Evolutionary conservation across 2,329 filamentous ascomycete genomes (phyloP), one percentile per base, ranked within the genome.

Genomic region (Sordariomycetes sp.): DNA sequence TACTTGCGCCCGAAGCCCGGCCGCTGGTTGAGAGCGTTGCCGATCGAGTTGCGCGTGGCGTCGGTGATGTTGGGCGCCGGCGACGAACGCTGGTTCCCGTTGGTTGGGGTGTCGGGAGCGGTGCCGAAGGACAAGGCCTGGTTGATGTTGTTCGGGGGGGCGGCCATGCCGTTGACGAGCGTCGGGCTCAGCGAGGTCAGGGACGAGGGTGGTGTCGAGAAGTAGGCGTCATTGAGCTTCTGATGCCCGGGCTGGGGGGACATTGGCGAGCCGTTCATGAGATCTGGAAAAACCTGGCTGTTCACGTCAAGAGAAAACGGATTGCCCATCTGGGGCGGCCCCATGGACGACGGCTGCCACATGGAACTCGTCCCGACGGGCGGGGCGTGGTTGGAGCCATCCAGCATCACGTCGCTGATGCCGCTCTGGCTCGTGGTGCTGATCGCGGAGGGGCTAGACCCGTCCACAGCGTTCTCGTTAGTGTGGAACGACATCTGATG

Each of bases 361-460:
- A 88, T 83, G 55, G 82, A 79, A 63, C 78, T 76, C 55, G 79
- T 75, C 57, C 72, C 74, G 61, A 74, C 75, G 59, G 78, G 73
- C 43, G 79, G 76, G 48, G 80, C 78, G 63, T 86, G 84, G 70
- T 86, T 87, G 43, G 83, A 83, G 60, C 89, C 90, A 71, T 97
- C 91, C 59, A 94, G 78, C 87, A 96, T 91, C 60, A 91, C 85
- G 69, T 97, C 94, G 72, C 90, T 95, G 70, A 92, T 89, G 55
- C 87, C 89, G 50, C 89, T 93, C 68, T 95, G 92, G 72, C 92
- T 97, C 60, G 89, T 90, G 51, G 90, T 96, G 75, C 93, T 97
- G 70, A 97, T 93, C 53, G 91, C 91, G 10, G 94, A 97, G 18
- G 94, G 94, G 16, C 94, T 97, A 12, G 94, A 97, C 60, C 89